Evolutionary conservation across 2,329 filamentous ascomycete genomes (phyloP).

Genomic region (Pezicula rhizophila): DNA sequence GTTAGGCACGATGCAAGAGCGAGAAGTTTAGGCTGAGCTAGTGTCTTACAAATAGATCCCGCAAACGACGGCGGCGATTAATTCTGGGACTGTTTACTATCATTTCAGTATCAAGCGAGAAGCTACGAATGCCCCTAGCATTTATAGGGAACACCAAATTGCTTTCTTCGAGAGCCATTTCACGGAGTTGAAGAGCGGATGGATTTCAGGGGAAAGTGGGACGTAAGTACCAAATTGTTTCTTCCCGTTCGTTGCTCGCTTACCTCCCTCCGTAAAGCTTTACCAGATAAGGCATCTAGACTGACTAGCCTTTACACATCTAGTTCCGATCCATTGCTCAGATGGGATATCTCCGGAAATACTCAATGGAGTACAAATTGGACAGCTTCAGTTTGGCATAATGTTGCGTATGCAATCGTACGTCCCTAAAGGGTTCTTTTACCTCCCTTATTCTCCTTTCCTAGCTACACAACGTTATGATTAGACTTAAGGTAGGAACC

Average conservation of each 20-base stretch:
- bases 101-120: slow-evolving; percentile 63
- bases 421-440: slow-evolving; percentile 14
- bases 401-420: slow-evolving; percentile 65
- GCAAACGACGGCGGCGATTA: slow-evolving; percentile 59
- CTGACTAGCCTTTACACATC: neutral
- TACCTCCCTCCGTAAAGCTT: too few relatives aligned
- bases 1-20: too few relatives aligned
- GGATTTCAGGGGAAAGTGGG: slow-evolving; percentile 42
- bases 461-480: neutral
- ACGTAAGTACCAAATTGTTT: slow-evolving; percentile 13
- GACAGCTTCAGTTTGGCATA: slow-evolving; percentile 63
- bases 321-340: slow-evolving; percentile 45
- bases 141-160: slow-evolving; percentile 61
- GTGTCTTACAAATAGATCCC: slow-evolving; percentile 41
- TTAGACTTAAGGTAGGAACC: too few relatives aligned
- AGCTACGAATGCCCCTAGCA: slow-evolving; percentile 52
- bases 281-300: too few relatives aligned
- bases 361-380: slow-evolving; percentile 59
- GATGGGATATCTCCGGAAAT: slow-evolving; percentile 57
- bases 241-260: too few relatives aligned
- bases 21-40: too few relatives aligned
- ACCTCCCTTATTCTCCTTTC: neutral
- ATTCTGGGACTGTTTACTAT: slow-evolving; percentile 59
- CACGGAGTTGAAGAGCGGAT: slow-evolving; percentile 67
- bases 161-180: slow-evolving; percentile 64